Evolutionary conservation across 495 filamentous ascomycete species (phyloP).

Genomic region (Aspergillus haitiensis): DNA sequence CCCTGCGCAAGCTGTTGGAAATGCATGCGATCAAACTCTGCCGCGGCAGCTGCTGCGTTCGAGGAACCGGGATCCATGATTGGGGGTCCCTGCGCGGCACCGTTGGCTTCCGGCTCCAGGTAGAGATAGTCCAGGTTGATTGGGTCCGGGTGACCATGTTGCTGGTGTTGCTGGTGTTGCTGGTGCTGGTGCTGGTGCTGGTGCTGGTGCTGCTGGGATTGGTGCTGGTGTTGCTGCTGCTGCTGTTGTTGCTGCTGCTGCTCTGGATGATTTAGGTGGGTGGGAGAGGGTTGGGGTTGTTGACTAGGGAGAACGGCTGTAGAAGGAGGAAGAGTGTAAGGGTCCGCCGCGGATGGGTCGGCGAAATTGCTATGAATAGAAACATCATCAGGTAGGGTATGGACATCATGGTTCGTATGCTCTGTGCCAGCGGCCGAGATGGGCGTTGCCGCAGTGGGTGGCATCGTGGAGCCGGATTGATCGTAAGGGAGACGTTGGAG

Average conservation of each 20-base stretch:
- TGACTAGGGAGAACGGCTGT: background rate
- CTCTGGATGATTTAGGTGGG: background rate
- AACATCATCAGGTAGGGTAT: constrained; percentile 9
- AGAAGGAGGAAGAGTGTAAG: background rate
- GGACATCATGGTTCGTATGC: constrained; percentile 8
- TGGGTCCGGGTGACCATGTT: background rate
- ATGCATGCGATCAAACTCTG: constrained; percentile 13
- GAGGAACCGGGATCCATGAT: background rate
- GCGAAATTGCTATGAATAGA: background rate
- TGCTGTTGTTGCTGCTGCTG: background rate
- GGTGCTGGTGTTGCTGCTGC: background rate
- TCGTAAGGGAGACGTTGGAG: background rate
- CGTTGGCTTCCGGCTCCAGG: constrained; percentile 5
- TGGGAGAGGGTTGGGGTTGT: background rate
- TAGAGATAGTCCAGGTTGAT: constrained; percentile 22
- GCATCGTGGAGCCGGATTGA: background rate
- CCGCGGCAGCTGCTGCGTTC: background rate
- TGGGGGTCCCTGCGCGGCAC: background rate
- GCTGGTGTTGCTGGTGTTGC: background rate
- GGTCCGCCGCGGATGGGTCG: background rate
- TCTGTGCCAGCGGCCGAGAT: constrained; percentile 1
- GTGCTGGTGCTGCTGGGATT: background rate
- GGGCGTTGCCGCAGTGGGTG: background rate
- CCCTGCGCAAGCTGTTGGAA: constrained; percentile 12
- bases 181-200: background rate